Percentiles rank a stretch among this genome's conserved stretches.
Conservation (phyloP, 116 monocot species). For the Posidonia oceanica region DNA sequence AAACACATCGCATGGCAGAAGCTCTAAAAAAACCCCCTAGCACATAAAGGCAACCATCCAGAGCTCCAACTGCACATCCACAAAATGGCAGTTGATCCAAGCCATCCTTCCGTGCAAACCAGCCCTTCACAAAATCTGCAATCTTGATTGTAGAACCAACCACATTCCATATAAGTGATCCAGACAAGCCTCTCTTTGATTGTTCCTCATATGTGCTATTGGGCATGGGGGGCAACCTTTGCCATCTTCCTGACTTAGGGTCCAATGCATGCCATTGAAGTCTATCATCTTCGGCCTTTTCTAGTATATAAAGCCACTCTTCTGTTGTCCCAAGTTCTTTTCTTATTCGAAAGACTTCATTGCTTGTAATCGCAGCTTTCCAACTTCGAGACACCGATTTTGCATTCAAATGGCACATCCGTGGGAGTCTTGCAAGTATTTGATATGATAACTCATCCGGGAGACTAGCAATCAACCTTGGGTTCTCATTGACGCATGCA, state of each 20-base stretch:
- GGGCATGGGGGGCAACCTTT: conserved; percentile 78
- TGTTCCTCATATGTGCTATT: conserved; percentile 31
- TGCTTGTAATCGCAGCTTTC: conserved; percentile 54
- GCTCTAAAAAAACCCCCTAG: conserved; percentile 63
- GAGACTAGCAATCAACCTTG: conserved; percentile 54
- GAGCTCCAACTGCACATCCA: conserved; percentile 68
- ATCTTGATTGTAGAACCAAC: conserved; percentile 42
- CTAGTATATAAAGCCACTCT: conserved; percentile 85
- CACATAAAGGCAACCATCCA: conserved; percentile 70
- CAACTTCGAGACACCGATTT: conserved; percentile 63
- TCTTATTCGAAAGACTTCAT: conserved; percentile 51
- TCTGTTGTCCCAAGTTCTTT: conserved; percentile 64
- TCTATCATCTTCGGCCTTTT: conserved; percentile 39
- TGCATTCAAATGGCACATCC: conserved; percentile 44
- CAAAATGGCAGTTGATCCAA: conserved; percentile 36
- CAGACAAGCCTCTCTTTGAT: conserved; percentile 33
- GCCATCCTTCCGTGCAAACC: conserved; percentile 39
- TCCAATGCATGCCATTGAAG: conserved; percentile 81
- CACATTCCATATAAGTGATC: conserved; percentile 37
- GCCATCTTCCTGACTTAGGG: conserved; percentile 59
- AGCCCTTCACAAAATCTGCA: conserved; percentile 51
- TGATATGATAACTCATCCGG: conserved; percentile 83
- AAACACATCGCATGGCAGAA: conserved; percentile 67
- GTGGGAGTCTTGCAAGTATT: conserved; percentile 82
- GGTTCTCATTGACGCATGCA: conserved; percentile 18